Evolutionary conservation across 2,329 filamentous ascomycete species (phyloP).

Genomic region (Moelleriella libera): DNA sequence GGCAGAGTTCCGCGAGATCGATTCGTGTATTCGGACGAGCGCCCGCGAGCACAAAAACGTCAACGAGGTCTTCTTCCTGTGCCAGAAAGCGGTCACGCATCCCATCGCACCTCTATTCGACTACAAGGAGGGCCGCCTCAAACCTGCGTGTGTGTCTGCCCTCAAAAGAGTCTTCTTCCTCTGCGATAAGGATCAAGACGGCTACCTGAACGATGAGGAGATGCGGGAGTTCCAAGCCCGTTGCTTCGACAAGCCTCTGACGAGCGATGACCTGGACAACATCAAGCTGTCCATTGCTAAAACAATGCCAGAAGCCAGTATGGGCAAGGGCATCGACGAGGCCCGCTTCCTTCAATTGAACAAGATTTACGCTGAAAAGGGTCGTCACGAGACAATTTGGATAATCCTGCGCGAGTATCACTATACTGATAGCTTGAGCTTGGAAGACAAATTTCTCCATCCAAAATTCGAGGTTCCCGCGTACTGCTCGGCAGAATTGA

Average conservation of each 20-base stretch:
- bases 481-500: slow-evolving; percentile 84
- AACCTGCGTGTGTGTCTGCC: slow-evolving; percentile 77
- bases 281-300: slow-evolving; percentile 82
- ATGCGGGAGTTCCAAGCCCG: slow-evolving; percentile 82
- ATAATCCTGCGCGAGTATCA: slow-evolving; percentile 89
- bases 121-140: slow-evolving; percentile 79
- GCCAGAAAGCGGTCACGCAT: slow-evolving; percentile 94
- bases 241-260: slow-evolving; percentile 81
- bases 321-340: slow-evolving; percentile 62
- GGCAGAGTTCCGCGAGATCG: slow-evolving; percentile 97
- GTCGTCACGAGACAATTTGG: slow-evolving; percentile 96
- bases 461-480: slow-evolving; percentile 91
- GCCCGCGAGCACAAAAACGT: slow-evolving; percentile 86
- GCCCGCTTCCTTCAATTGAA: slow-evolving; percentile 81
- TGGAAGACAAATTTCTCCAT: slow-evolving; percentile 82
- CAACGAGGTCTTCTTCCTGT: slow-evolving; percentile 93
- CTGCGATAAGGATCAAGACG: slow-evolving; percentile 92
- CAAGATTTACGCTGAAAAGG: slow-evolving; percentile 93
- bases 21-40: slow-evolving; percentile 91
- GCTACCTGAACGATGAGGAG: slow-evolving; percentile 78
- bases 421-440: slow-evolving; percentile 86
- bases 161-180: slow-evolving; percentile 87
- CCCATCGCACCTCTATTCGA: slow-evolving; percentile 94
- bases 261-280: slow-evolving; percentile 68
- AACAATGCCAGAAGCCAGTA: slow-evolving; percentile 45